Base-by-base conservation (phyloP, 2,329 filamentous ascomycete species). In the Pseudogymnoascus sp. region DNA sequence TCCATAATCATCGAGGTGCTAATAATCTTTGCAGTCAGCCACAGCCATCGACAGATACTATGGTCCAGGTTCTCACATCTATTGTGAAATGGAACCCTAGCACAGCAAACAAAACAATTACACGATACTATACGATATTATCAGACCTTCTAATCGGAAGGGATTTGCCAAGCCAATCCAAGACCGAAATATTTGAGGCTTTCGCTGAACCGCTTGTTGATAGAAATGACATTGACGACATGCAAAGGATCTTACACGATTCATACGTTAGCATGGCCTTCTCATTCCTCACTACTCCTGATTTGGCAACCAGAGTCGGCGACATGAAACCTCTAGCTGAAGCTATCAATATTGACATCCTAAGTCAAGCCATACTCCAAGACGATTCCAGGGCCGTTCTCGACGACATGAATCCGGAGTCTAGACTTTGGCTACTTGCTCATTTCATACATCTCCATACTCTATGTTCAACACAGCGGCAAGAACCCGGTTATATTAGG, bases 381-480 rank as follows among this genome's bases (percentile, higher is more conserved):
- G 58, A 60, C 12, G 38, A 38, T 23, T 60, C 58, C 8, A 60
- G 19, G 10, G 21, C 58, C 14, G 23, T 10, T 38, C 65, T 29
- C 60, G 66, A 31, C 63, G 35, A 66, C 19, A 64, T 70, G 19
- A 45, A 64, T 8, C 31, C 66, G 37, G 71, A 68, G 41, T 73
- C 75, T 8, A 80, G 84, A 38, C 73, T 91, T 39, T 87, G 86
- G 79, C 78, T 90, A 29, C 75, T 91, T 29, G 81, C 88, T 12
- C 85, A 89, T 68, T 87, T 88, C 66, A 81, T 90, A 64, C 80
- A 82, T 60, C 72, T 88, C 11, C 79, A 81, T 60, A 76, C 11
- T 26, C 49, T 33, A 77, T 62, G 73, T 72, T 8, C 74, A 73
- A 52, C 67, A 68, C 12, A 70, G 72, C 29, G 68, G 71, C 72